Evolutionary conservation across 805 yeast species (phyloP), one percentile per base, ranked within the genome.

Genomic region (Starmerella scarabaei): DNA sequence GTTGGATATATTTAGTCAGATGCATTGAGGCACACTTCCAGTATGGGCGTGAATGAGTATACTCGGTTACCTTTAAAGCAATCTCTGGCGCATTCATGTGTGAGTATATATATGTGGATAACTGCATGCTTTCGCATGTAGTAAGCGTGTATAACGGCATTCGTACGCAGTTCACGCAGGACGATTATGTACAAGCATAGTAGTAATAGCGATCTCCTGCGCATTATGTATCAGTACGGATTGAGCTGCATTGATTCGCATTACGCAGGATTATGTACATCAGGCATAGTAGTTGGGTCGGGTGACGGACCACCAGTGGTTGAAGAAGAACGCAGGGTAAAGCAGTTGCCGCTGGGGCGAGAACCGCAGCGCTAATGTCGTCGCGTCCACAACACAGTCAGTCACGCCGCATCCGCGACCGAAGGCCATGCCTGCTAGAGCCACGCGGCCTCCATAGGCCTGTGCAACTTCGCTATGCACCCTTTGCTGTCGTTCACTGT

Each of bases 401-500:
- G 94, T 94, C 2, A 86, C 86, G 1, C 95, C 95, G 7, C 83
- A 75, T 1, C 93, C 88, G 33, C 69, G 72, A 7, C 84, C 80
- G 48, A 80, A 74, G 2, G 75, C 67, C 75, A 81, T 83, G 0
- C 96, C 96, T 16, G 91, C 85, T 2, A 80, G 53, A 0, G 74
- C 68, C 12, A 77, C 52, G 30, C 61, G 61, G 27, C 67, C 62
- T 1, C 56, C 47, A 50, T 64, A 71, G 14, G 60, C 59, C 1
- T 55, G 42, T 3, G 57, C 38, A 3, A 70, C 41, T n/a, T 54
- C 49, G 16, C 52, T 40, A 26, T 63, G 57, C 21, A 68, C 62
- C 14, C 59, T 47, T 3, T 59, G 44, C 33, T 64, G 65, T 43
- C 66, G 52, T 3, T 63, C 67, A 16, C 65, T 63, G 55, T 78